phyloP scores from a whole-genome alignment of 352 stramenopile genomes.

The Phytophthora macrochlamydospora region DNA sequence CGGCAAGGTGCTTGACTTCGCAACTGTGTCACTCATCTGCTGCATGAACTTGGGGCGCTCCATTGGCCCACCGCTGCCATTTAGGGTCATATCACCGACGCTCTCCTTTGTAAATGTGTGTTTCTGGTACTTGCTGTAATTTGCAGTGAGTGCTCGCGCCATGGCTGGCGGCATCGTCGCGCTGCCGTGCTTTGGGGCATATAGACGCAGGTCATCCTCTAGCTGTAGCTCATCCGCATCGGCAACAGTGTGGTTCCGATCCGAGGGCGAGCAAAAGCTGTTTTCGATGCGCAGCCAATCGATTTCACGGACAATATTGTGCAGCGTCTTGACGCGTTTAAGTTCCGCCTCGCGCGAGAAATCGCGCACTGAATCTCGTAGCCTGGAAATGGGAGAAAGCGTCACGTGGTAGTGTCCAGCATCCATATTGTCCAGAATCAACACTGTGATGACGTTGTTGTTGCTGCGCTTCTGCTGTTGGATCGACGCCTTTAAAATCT shows the following conservation, averaged over 20 bases:
- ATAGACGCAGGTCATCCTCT: constrained; percentile 65
- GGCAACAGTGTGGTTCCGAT: constrained; percentile 73
- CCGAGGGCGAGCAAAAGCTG: constrained; percentile 77
- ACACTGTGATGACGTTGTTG: constrained; percentile 70
- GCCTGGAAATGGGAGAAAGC: constrained; percentile 73
- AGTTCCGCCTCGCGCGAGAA: constrained; percentile 73
- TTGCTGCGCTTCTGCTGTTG: constrained; percentile 86
- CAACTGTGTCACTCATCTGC: constrained; percentile 46
- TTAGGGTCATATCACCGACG: constrained; percentile 7
- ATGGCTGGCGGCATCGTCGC: constrained; percentile 38
- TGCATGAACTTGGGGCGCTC: constrained; percentile 43
- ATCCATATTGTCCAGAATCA: constrained; percentile 87
- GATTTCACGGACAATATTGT: constrained; percentile 83
- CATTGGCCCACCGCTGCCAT: constrained; percentile 12
- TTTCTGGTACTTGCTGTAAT: constrained; percentile 46
- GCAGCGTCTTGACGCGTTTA: constrained; percentile 81
- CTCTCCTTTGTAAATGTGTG: constrained; percentile 34
- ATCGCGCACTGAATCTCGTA: constrained; percentile 72
- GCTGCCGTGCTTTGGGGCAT: constrained; percentile 60
- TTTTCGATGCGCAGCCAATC: constrained; percentile 87
- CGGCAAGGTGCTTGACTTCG: constrained; percentile 4
- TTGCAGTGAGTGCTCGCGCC: constrained; percentile 31
- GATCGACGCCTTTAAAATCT: constrained; percentile 80
- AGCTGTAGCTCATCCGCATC: constrained; percentile 55
- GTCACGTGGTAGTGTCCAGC: constrained; percentile 87